Base-by-base conservation (phyloP, 1,284 basidiomycete species). In the Anthracocystis panici-leucophaei region DNA sequence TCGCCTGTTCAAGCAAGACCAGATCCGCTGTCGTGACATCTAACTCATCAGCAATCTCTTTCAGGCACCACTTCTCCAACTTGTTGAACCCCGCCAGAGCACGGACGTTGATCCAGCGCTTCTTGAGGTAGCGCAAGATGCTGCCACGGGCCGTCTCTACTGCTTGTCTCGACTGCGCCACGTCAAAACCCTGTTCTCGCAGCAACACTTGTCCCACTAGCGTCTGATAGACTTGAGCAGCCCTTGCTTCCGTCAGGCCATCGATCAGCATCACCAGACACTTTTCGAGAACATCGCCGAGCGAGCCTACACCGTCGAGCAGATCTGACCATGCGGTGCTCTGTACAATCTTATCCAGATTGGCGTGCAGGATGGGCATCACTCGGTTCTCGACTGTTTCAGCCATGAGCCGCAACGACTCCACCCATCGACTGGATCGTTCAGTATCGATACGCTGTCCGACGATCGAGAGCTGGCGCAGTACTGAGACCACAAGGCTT, bases 61-160 rank as follows among this genome's bases (percentile, higher is more conserved):
- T 92, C 61, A 95, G 85, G 0, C 92, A 90, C 93, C 94, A 96
- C 7, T 89, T 88, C 53, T 96, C 92, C 21, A 97, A 87, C 5
- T 86, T 85, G 50, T 92, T 90, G 79, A 97, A 96, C 0, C 92
- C 93, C n/a, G 90, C 89, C 46, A 91, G 90, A 59, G 91, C 89
- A 18, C 92, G 89, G 38, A 95, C 89, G n/a, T 87, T 88, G 60
- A 92, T 85, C 93, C 93, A 96, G 29, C 81, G 49, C 50, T 73
- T 79, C 54, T 75, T 65, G 40, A 83, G 63, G 51, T 79, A 83
- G 16, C 70, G 56, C 31, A 83, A 33, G 41, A 82, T 63, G 54
- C 68, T 75, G 2, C 29, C 55, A 11, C 81, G 67, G 1, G 80
- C 77, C 25, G 72, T 77, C 55, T 83, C 80, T 3, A 82, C 65